Evolutionary conservation across 768 basidiomycete species (phyloP).

Genomic region (Gyrodon lividus): DNA sequence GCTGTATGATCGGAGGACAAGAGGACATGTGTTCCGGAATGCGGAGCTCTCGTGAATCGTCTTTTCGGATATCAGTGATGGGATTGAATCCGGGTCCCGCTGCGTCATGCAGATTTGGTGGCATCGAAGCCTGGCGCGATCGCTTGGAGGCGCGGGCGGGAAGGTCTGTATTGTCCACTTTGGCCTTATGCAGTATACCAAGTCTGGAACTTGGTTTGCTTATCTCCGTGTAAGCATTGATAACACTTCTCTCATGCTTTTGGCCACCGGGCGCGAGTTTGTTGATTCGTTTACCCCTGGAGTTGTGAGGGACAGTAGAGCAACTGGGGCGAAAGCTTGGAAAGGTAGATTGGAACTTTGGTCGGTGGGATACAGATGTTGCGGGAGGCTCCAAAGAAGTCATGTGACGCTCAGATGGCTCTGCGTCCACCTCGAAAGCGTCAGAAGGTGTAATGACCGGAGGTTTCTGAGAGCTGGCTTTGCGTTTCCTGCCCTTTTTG

Average conservation of each 20-base stretch:
- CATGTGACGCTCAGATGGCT: neutral
- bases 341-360: conserved; percentile 5
- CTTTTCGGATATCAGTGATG: neutral
- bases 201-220: neutral
- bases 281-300: neutral
- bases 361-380: conserved; percentile 4
- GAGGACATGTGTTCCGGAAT: neutral
- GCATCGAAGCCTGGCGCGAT: conserved; percentile 9
- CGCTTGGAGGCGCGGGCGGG: conserved; percentile 11
- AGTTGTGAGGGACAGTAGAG: neutral
- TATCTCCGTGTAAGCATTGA: neutral
- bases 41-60: neutral
- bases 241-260: neutral
- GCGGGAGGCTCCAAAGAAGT: neutral
- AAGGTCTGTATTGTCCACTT: neutral
- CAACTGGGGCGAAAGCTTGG: neutral
- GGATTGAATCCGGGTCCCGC: neutral
- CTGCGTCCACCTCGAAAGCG: conserved; percentile 22
- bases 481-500: conserved; percentile 20
- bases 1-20: neutral
- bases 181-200: conserved; percentile 1
- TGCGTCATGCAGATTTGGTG: neutral
- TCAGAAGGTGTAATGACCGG: conserved; percentile 16
- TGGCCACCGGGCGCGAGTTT: neutral
- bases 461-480: conserved; percentile 22